Base-by-base conservation (phyloP, 2,329 filamentous ascomycete species). In the Arthrobotrys musiformis region DNA sequence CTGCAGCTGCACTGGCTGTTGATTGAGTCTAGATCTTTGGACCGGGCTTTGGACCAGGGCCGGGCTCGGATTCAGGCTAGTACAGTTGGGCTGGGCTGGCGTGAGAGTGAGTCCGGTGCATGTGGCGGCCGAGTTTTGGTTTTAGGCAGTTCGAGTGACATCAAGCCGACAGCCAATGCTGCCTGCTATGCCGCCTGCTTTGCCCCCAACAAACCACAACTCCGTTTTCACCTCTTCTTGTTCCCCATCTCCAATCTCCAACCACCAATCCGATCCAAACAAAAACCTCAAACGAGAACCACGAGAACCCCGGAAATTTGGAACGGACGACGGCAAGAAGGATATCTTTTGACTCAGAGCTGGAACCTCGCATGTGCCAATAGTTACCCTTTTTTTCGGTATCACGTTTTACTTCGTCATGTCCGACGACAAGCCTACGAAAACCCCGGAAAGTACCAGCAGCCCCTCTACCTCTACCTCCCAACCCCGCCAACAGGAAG, bases 391-490 rank as follows among this genome's bases (percentile, higher is more conserved):
- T 17, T 35, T 44, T 42, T 42, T n/a, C n/a, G n/a, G n/a, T n/a
- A n/a, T n/a, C n/a, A 6, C 8, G 17, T 42, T 28, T 30, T 61
- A 13, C 46, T 46, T 48, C 70, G 64, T 61, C 73, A 77, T 77
- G 73, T 77, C 73, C 40, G 66, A 77, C 66, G 73, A 77, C 66
- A 77, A 77, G 52, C 48, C 73, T 24, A 40, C 50, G 37, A 64
- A 70, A 66, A 50, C 64, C 48, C 42, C 58, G 58, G 52, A 75
- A 17, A 52, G 26, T 4, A 17, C 68, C 58, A 61, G 22, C 50
- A 54, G 15, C 60, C 30, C 66, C 50, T 13, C n/a, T n/a, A n/a
- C 64, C 30, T 42, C 40, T n/a, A 42, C 70, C 40, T 58, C 64
- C 42, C 61, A 62, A 15, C 73, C 58, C 60, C 66, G 61, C 60